A percentile compares a stretch with the other conserved stretches of the same genome.
Evolutionary conservation across 2,329 filamentous ascomycete species (phyloP).

Genomic region (Monilinia laxa): DNA sequence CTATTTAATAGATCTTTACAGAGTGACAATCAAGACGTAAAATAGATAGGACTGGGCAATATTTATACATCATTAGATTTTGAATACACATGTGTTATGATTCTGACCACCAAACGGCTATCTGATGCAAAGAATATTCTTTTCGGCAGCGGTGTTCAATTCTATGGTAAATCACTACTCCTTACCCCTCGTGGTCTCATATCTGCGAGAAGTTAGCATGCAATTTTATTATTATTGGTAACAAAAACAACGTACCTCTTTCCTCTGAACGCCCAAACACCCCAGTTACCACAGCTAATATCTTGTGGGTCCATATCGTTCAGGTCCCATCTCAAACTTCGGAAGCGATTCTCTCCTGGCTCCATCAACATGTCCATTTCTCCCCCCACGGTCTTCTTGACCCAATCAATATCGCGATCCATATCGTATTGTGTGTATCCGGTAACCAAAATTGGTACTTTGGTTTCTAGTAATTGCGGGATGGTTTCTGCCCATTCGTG

Average conservation of each 20-base stretch:
- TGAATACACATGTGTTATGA: slow-evolving; percentile 1
- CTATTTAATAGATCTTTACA: slow-evolving; percentile 1
- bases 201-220: slow-evolving; percentile 34
- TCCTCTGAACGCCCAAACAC: slow-evolving; percentile 93
- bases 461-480: slow-evolving; percentile 88
- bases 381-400: slow-evolving; percentile 77
- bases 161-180: slow-evolving; percentile 22
- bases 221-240: background rate
- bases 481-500: slow-evolving; percentile 94
- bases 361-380: slow-evolving; percentile 91
- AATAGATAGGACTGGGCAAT: background rate
- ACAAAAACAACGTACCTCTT: slow-evolving; percentile 67
- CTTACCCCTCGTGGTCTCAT: slow-evolving; percentile 39
- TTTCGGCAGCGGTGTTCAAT: background rate
- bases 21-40: background rate
- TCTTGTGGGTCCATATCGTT: slow-evolving; percentile 95
- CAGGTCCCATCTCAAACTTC: slow-evolving; percentile 93
- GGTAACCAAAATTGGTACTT: slow-evolving; percentile 89
- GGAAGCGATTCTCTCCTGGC: slow-evolving; percentile 90
- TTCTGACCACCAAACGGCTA: background rate
- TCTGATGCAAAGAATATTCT: background rate
- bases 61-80: slow-evolving; percentile 9
- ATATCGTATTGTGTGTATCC: slow-evolving; percentile 96
- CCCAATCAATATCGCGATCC: slow-evolving; percentile 88
- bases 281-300: slow-evolving; percentile 94